Base-by-base conservation (phyloP, 345 rosid genomes). In the Citrus glauca region DNA sequence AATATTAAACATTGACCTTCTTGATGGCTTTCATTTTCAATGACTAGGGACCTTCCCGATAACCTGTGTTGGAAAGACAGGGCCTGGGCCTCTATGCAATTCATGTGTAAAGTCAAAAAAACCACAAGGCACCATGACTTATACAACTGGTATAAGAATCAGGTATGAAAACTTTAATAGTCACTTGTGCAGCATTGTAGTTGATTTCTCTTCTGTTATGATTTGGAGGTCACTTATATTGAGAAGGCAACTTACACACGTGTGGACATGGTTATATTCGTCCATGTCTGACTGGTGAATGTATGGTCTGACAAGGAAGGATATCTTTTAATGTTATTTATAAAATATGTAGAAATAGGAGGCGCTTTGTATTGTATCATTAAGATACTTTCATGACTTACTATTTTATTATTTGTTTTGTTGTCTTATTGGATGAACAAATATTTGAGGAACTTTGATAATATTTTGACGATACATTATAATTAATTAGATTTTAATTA, bases 61-160 rank as follows among this genome's bases (percentile, higher is more conserved):
- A 50, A 81, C 85, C 9, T 82, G 77, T 84, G 91, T 91, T 81
- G 97, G 95, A 77, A 90, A 82, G 84, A 83, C 88, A 69, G 97
- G 98, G 76, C 90, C 92, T 67, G 97, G 97, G 77, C 90, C 92
- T 76, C 82, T 91, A 70, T 94, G 98, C 89, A 85, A 82, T 84
- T 72, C 91, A 73, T 93, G 99, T 66, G 86, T 81, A 33, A 91
- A 88, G 74, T 78, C 85, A 57, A 90, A 84, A 79, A 87, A 82
- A 77, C 80, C 85, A 66, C 85, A 83, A 80, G 73, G 76, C 55
- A 84, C 67, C 80, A 66, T 80, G 50, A 80, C 74, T 81, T 60
- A 78, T 82, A 73, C 82, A 77, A 77, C 80, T 57, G 67, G 80
- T 79, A 66, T 72, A 59, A 82, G 63, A 79, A 77, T 80, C 59